Evolutionary conservation across 495 filamentous ascomycete species (phyloP).

Genomic region (Penicillium longicatenatum): DNA sequence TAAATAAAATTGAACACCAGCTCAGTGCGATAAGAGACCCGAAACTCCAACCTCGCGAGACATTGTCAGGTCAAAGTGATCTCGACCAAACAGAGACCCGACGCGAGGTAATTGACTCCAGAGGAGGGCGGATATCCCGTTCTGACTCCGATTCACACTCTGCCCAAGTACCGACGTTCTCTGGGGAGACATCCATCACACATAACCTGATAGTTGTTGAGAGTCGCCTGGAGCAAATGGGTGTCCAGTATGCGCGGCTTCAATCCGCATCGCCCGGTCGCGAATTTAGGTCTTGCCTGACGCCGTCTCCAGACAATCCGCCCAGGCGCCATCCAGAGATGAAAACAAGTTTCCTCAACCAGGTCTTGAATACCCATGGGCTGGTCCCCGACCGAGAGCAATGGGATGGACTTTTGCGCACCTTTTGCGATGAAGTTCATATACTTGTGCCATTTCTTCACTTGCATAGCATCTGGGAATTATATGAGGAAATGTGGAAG

Average conservation of each 20-base stretch:
- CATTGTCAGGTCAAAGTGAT: neutral
- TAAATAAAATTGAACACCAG: constrained; percentile 6
- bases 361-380: constrained; percentile 10
- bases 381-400: constrained; percentile 14
- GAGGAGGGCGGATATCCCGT: neutral
- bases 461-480: constrained; percentile 16
- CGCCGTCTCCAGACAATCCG: constrained; percentile 11
- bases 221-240: constrained; percentile 24
- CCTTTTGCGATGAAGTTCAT: constrained; percentile 28
- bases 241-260: constrained; percentile 13
- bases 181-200: constrained; percentile 30
- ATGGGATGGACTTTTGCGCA: constrained; percentile 22
- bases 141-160: neutral
- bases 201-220: constrained; percentile 29
- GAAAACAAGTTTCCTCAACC: constrained; percentile 1
- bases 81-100: neutral
- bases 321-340: neutral
- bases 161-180: constrained; percentile 17
- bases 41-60: constrained; percentile 5
- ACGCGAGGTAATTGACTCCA: neutral
- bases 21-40: neutral
- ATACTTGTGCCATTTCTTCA: constrained; percentile 31
- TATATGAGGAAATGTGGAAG: constrained; percentile 18
- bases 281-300: constrained; percentile 14
- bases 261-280: constrained; percentile 12